Evolutionary conservation across 2,329 filamentous ascomycete genomes (phyloP), one percentile per base, ranked within the genome.

Genomic region (Penicillium sp.): DNA sequence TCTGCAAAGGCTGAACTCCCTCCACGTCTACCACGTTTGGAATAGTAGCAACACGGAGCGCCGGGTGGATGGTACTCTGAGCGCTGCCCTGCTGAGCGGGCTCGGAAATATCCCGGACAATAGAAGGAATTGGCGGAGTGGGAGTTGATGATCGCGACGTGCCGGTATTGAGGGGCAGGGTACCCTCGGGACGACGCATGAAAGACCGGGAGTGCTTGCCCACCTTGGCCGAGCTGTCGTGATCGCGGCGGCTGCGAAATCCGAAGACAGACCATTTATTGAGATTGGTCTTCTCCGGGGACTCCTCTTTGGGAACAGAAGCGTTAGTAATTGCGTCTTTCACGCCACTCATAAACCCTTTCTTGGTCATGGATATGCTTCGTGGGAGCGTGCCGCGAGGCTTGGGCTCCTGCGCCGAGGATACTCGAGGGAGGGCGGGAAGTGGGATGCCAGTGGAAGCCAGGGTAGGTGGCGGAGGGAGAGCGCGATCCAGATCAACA

Each of bases 201-300:
- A 40, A 40, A 36, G 45, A 29, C 48, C 46, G 53, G 14, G 28
- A 18, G 35, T 50, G 47, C 40, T 44, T 55, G 31, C 26, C 26
- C 37, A 42, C 13, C 16, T 14, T 29, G 41, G 29, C 27, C 2
- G 40, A 39, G 27, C 23, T 44, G 11, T 52, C 48, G 37, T 27
- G 36, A n/a, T 53, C 42, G n/a, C 44, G 50, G 7, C 42, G 47
- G 16, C 50, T 52, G 20, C 54, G 57, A 14, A 59, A 45, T 16
- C 47, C 37, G 22, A 59, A 59, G 13, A 55, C 18, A 31, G 40
- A 37, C 51, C 52, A 47, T 47, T 52, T 52, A 3, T 54, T 49
- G 14, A 18, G 29, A 22, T 10, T 44, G 26, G 11, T 8, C 14
- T 42, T 50, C 3, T 28, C 22, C 0, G 6, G 14, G 8, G 24